These are phyloP conservation scores for Capsella bursapastoris DNA, from an alignment of 345 rosid genomes.

Conservation along the genomic window DNA sequence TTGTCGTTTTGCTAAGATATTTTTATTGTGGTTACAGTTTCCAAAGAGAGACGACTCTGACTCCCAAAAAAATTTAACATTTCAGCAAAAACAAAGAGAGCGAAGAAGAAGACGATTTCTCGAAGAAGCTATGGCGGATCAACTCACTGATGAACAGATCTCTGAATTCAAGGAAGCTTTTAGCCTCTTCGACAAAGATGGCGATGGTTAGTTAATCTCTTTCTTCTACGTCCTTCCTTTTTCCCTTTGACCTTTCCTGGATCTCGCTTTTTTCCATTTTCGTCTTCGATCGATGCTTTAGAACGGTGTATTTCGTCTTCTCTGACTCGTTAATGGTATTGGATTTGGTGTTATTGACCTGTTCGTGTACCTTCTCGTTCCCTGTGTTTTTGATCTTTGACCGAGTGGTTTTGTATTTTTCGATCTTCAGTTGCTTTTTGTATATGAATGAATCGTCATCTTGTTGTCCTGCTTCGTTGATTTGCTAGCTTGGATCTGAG, in stretches of 20 bases:
- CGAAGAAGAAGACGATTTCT: constrained; percentile 20
- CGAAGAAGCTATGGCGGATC: constrained; percentile 39
- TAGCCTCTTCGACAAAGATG: constrained; percentile 37
- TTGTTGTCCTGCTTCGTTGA: not conserved
- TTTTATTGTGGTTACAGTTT: not conserved
- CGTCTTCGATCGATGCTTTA: constrained; percentile 8
- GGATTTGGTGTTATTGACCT: not conserved
- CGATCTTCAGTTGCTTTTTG: not conserved
- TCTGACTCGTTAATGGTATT: not conserved
- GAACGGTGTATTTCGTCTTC: not conserved
- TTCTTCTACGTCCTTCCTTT: not conserved
- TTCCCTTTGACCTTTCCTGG: constrained; percentile 3
- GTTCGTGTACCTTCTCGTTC: not conserved
- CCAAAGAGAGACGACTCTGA: constrained; percentile 23
- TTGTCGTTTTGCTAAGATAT: constrained; percentile 36
- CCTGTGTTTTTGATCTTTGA: constrained; percentile 9
- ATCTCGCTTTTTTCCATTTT: constrained; percentile 5
- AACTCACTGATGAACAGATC: constrained; percentile 45
- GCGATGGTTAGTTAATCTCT: constrained; percentile 35
- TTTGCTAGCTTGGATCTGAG: constrained; percentile 21
- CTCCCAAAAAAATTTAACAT: not conserved
- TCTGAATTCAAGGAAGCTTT: constrained; percentile 36
- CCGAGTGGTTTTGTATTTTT: not conserved
- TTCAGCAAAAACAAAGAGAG: too few species aligned
- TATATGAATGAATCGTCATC: not conserved